Base-by-base conservation (phyloP, 192 early-diverging fungal species). In the Bifiguratus adelaidae region DNA sequence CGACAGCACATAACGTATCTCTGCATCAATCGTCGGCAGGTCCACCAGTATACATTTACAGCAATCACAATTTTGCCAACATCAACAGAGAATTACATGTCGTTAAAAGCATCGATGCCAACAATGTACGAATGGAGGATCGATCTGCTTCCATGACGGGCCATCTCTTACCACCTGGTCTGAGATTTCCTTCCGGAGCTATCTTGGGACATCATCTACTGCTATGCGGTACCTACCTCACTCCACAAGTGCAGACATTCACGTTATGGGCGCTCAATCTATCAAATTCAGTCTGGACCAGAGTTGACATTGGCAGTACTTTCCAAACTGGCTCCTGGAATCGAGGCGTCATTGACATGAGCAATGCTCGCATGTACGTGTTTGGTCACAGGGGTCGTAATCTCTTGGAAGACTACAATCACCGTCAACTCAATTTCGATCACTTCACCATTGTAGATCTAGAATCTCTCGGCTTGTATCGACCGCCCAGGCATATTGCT, bases 301-400 rank as follows among this genome's bases (percentile, higher is more conserved):
- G 77, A 4, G 68, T 86, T 18, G 59, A 63, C 21, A 83, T 78
- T 24, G 83, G 81, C 4, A 60, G 73, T 1, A 64, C 75, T 23
- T 82, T 86, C 48, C 65, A 65, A n/a, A 58, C 67, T 1, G 83
- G 83, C 1, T 80, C 80, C 28, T 86, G 83, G 83, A 83, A 86
- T 60, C 63, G 78, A 42, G 80, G 76, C 13, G 45, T 83, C 1
- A 53, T 86, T 15, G 59, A 77, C 22, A 67, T 72, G 24, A 61
- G 70, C 44, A 61, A 68, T 15, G 81, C 83, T 30, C 66, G 71
- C 18, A 71, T 78, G 45, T 53, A 81, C 20, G 67, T 83, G 7
- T 86, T 86, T 64, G 83, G 83, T 11, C 70, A 86, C 52, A 71
- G 60, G 30, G 50, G 58, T 2, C 70, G 83, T 21, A 71, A 68